phyloP scores from a whole-genome alignment of 2,329 filamentous ascomycete species.

The Metarhizium rileyi region DNA sequence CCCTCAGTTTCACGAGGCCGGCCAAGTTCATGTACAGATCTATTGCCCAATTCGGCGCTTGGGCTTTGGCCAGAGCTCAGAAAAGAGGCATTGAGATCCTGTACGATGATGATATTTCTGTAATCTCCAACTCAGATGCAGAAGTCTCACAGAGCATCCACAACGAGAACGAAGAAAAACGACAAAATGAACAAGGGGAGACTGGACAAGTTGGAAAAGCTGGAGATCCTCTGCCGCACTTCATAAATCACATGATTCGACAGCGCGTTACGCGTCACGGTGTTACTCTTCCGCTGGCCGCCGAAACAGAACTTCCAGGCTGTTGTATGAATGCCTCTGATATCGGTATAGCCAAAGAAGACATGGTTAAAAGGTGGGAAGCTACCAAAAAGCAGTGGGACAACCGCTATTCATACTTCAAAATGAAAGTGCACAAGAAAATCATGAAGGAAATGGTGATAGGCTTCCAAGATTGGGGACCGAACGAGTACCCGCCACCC shows the following conservation, averaged over 20 bases:
- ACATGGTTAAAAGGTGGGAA: conserved; percentile 77
- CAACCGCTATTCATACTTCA: conserved; percentile 56
- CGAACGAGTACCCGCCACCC: conserved; percentile 70
- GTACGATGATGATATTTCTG: conserved; percentile 66
- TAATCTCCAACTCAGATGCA: conserved; percentile 53
- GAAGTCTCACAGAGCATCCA: conserved; percentile 15
- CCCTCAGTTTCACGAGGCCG: conserved; percentile 89
- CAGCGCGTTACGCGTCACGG: conserved; percentile 77
- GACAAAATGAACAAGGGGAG: conserved; percentile 12
- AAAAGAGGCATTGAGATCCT: conserved; percentile 69
- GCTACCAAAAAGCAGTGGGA: conserved; percentile 65
- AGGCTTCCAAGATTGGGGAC: conserved; percentile 61
- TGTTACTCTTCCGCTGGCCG: conserved; percentile 56
- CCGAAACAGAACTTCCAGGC: conserved; percentile 52
- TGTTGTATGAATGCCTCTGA: conserved; percentile 53
- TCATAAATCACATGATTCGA: conserved; percentile 82
- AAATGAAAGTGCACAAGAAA: conserved; percentile 62
- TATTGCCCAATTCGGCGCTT: conserved; percentile 86
- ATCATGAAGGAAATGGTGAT: conserved; percentile 62
- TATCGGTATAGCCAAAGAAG: conserved; percentile 71
- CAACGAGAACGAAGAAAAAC: conserved; percentile 9
- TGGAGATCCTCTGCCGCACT: conserved; percentile 71
- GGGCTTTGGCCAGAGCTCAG: conserved; percentile 78
- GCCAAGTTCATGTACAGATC: conserved; percentile 94
- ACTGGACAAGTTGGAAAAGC: conserved; percentile 62